phyloP scores from a whole-genome alignment of 192 early-diverging fungal species.

The Coemansia sp. region DNA sequence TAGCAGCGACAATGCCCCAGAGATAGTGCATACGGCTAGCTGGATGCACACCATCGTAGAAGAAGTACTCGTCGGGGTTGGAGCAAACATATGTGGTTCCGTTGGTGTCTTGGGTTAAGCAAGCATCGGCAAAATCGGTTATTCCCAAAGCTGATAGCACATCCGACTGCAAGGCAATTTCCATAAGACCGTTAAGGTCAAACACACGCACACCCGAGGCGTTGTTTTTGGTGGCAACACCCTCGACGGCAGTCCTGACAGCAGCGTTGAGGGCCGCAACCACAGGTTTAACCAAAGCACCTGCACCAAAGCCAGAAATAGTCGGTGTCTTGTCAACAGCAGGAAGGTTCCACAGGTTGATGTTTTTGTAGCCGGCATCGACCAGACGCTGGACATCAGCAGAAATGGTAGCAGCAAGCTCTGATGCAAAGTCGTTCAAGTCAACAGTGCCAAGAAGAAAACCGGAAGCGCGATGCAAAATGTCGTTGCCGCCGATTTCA shows the following conservation, averaged over 20 bases:
- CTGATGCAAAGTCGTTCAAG: conserved; percentile 17
- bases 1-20: conserved; percentile 40
- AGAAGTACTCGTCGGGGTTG: conserved; percentile 48
- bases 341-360: conserved; percentile 48
- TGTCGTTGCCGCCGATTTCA: conserved; percentile 29
- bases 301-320: conserved; percentile 10
- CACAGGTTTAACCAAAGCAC: conserved; percentile 12
- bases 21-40: conserved; percentile 52
- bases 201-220: conserved; percentile 22
- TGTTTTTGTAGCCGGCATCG: conserved; percentile 46
- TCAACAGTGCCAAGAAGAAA: conserved; percentile 22
- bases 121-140: conserved; percentile 29
- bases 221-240: conserved; percentile 1
- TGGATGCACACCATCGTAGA: conserved; percentile 45
- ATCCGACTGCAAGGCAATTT: conserved; percentile 19
- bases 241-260: conserved; percentile 12
- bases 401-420: conserved; percentile 26
- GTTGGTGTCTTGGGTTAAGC: conserved; percentile 17
- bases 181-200: conserved; percentile 34
- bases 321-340: conserved; percentile 32
- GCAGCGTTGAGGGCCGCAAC: conserved; percentile 29
- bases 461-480: conserved; percentile 16
- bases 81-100: conserved; percentile 25
- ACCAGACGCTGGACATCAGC: conserved; percentile 26
- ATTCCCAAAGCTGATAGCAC: conserved; percentile 28